Conservation (phyloP, 1,284 basidiomycete species). For the Lentinula novae-zelandiae region DNA sequence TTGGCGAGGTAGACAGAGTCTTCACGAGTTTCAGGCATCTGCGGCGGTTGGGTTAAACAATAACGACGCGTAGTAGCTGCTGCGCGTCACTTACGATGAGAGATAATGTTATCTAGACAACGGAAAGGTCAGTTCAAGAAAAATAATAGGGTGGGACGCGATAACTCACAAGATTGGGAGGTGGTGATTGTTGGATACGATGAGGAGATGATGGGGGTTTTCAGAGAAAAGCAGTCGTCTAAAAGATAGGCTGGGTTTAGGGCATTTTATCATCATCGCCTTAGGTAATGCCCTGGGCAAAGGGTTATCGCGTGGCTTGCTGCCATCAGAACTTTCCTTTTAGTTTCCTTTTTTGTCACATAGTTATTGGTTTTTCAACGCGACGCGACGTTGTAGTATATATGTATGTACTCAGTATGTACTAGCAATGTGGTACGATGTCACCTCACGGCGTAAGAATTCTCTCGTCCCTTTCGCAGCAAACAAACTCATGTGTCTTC, state of each 20-base stretch:
- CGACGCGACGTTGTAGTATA: not conserved
- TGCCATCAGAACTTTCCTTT: not conserved
- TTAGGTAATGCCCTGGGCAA: not conserved
- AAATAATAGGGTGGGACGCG: conserved; percentile 5
- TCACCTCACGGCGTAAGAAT: too few relatives aligned
- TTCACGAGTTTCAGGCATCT: conserved; percentile 89
- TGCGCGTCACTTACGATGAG: conserved; percentile 19
- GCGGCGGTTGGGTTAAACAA: conserved; percentile 16
- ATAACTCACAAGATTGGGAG: conserved; percentile 17
- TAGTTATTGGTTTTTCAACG: not conserved
- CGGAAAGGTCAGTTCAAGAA: conserved; percentile 16
- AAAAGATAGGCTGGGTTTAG: not conserved
- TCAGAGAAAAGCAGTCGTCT: conserved; percentile 16
- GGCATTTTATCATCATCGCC: not conserved
- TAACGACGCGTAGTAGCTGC: conserved; percentile 28
- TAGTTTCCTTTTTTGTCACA: conserved; percentile 1
- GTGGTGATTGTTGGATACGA: conserved; percentile 15
- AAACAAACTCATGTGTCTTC: too few relatives aligned
- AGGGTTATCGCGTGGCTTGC: not conserved
- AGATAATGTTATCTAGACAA: conserved; percentile 7
- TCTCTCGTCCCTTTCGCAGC: too few relatives aligned
- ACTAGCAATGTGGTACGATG: too few relatives aligned
- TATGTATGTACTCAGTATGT: too few relatives aligned
- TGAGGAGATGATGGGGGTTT: conserved; percentile 24
- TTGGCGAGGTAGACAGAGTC: conserved; percentile 99